Evolutionary conservation across 2,329 filamentous ascomycete species (phyloP).

Genomic region (Alternaria ventricosa): DNA sequence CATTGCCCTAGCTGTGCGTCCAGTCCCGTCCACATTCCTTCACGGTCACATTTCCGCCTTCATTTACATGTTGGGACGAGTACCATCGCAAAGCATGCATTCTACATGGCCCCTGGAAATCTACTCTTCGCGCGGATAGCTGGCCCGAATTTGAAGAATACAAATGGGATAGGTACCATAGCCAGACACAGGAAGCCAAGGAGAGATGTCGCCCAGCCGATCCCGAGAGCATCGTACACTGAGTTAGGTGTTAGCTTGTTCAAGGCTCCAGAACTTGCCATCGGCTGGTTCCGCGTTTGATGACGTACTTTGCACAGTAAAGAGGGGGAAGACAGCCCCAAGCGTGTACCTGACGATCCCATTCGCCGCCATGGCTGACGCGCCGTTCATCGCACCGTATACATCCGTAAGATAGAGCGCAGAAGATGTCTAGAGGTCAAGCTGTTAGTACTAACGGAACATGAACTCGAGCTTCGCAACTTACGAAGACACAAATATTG

Average conservation of each 20-base stretch:
- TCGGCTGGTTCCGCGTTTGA: not conserved
- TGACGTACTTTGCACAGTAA: constrained; percentile 45
- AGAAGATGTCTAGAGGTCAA: constrained; percentile 25
- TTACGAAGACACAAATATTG: constrained; percentile 66
- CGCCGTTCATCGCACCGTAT: constrained; percentile 42
- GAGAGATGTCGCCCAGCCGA: constrained; percentile 50
- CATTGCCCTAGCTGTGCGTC: not conserved
- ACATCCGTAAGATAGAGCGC: constrained; percentile 41
- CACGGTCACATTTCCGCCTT: not conserved
- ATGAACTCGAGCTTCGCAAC: constrained; percentile 10
- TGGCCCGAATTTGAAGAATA: constrained; percentile 37
- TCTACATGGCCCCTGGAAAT: constrained; percentile 22
- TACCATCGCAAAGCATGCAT: not conserved
- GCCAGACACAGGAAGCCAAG: constrained; percentile 49
- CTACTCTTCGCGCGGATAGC: constrained; percentile 31
- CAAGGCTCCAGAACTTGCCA: not conserved
- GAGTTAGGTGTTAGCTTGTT: not conserved
- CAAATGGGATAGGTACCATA: constrained; percentile 39
- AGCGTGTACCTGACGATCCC: constrained; percentile 48
- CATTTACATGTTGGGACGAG: not conserved
- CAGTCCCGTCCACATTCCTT: not conserved
- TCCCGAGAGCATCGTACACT: constrained; percentile 45
- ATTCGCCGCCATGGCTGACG: constrained; percentile 49
- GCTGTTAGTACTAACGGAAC: not conserved
- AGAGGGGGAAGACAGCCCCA: constrained; percentile 46